Percentiles rank a stretch among this genome's conserved stretches.
Evolutionary conservation across 2,329 filamentous ascomycete genomes (phyloP).

Genomic region (Alternaria sp.): DNA sequence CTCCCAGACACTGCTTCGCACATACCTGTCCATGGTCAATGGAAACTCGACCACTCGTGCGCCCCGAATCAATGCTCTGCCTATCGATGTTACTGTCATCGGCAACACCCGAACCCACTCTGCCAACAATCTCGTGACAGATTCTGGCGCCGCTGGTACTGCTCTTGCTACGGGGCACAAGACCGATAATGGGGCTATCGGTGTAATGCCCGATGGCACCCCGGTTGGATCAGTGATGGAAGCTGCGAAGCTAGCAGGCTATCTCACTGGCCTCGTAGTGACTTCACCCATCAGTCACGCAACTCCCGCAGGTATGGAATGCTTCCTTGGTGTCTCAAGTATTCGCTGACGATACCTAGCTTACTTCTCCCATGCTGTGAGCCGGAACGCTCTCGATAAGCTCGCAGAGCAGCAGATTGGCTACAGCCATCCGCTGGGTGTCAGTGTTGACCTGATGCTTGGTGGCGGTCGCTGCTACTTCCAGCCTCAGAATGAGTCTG

Average conservation of each 20-base stretch:
- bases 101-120: constrained; percentile 30
- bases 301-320: constrained; percentile 17
- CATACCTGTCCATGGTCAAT: constrained; percentile 27
- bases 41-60: constrained; percentile 24
- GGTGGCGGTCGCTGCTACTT: constrained; percentile 53
- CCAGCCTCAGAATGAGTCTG: constrained; percentile 47
- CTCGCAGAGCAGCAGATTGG: constrained; percentile 52
- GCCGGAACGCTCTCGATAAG: constrained; percentile 45
- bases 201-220: constrained; percentile 39
- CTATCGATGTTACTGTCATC: constrained; percentile 28
- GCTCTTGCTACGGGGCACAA: constrained; percentile 52
- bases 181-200: constrained; percentile 49
- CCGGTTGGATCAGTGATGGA: constrained; percentile 51
- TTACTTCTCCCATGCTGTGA: constrained; percentile 45
- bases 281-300: constrained; percentile 49
- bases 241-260: constrained; percentile 50
- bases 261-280: constrained; percentile 53
- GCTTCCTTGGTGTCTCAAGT: not conserved
- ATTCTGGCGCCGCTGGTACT: constrained; percentile 52
- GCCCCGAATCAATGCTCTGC: constrained; percentile 24
- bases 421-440: constrained; percentile 50
- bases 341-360: not conserved
- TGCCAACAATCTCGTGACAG: constrained; percentile 48
- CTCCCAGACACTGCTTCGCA: constrained; percentile 31
- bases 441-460: constrained; percentile 50